These are phyloP conservation scores for Claviceps maximensis DNA, from an alignment of 2,329 filamentous ascomycete species.

Conservation along the genomic window DNA sequence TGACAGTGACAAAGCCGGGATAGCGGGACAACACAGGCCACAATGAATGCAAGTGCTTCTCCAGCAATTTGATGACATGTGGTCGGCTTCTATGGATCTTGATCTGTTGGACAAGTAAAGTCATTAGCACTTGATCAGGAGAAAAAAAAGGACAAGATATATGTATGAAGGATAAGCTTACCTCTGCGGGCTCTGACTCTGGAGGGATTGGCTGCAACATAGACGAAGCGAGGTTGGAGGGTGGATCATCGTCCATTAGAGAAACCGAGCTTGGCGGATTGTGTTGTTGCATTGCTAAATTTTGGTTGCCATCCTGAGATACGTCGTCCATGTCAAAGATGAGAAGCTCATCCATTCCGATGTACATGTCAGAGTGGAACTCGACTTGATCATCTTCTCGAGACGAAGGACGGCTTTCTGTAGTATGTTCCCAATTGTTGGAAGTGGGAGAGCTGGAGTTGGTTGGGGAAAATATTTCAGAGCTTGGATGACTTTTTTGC, in stretches of 20 bases:
- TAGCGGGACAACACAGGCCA: conserved; percentile 11
- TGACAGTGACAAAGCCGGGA: conserved; percentile 14
- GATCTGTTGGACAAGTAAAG: background rate
- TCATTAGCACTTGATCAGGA: background rate
- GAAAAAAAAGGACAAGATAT: background rate
- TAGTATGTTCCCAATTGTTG: background rate
- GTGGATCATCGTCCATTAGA: conserved; percentile 1
- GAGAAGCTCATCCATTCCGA: conserved; percentile 1
- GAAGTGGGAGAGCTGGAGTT: background rate
- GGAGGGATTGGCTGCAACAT: background rate
- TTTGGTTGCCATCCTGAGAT: background rate
- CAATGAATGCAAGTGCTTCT: conserved; percentile 7
- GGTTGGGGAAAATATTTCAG: background rate
- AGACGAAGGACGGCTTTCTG: conserved; percentile 3
- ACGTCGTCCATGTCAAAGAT: background rate
- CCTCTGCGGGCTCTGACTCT: background rate
- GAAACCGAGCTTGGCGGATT: background rate
- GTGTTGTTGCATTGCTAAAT: background rate
- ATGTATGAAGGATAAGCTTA: background rate
- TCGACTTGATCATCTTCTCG: background rate
- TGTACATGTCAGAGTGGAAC: background rate
- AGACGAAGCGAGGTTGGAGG: background rate
- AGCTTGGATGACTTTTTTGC: background rate
- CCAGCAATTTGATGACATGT: conserved; percentile 6
- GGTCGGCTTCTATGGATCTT: conserved; percentile 1